Conservation (phyloP, 192 early-diverging fungal genomes). For the Haplosporangium gracile region DNA sequence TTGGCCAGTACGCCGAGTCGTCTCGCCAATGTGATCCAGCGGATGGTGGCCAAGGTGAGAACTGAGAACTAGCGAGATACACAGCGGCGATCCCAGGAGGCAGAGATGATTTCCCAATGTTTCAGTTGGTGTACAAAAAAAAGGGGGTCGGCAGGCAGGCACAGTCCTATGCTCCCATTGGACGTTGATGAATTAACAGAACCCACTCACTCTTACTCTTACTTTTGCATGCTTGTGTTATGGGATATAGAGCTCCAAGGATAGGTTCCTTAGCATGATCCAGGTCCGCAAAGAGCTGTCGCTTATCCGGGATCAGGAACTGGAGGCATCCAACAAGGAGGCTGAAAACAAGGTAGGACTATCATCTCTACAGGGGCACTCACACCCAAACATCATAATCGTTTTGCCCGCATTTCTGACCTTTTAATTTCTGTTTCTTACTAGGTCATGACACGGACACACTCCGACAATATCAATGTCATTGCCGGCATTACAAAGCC, state of each 20-base stretch:
- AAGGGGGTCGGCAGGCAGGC: not conserved
- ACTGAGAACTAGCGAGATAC: not conserved
- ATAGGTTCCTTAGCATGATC: conserved; percentile 45
- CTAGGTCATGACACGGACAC: not conserved
- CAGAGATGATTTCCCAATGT: not conserved
- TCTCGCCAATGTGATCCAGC: conserved; percentile 40
- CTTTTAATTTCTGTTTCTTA: not conserved
- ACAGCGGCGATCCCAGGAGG: not conserved
- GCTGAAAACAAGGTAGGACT: conserved; percentile 18
- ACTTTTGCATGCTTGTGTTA: not conserved
- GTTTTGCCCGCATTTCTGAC: not conserved
- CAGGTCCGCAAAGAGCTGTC: conserved; percentile 45
- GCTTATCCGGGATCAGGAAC: conserved; percentile 38
- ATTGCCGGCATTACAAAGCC: not conserved
- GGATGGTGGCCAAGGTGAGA: conserved; percentile 48
- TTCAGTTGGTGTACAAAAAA: not conserved
- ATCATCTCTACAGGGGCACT: not conserved
- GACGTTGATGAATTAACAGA: not conserved
- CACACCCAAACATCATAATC: not conserved
- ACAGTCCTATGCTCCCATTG: not conserved
- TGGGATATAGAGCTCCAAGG: conserved; percentile 33
- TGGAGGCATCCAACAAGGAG: conserved; percentile 40
- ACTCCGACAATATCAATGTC: not conserved
- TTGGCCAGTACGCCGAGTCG: conserved; percentile 14
- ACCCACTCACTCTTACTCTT: not conserved